phyloP scores from a whole-genome alignment of 2,329 filamentous ascomycete genomes.

The Aureobasidium subglaciale region DNA sequence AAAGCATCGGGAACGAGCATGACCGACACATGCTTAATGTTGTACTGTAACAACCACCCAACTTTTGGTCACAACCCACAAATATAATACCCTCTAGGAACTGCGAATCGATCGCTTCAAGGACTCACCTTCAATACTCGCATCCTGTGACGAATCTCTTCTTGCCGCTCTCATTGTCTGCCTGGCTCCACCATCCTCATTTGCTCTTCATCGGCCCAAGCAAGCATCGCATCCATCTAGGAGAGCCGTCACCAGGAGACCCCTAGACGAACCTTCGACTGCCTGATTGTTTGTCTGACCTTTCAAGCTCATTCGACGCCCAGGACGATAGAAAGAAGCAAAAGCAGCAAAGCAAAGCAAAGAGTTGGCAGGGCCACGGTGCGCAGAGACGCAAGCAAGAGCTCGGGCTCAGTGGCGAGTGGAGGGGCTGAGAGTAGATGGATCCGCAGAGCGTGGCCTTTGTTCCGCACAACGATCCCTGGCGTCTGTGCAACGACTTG shows the following conservation, averaged over 20 bases:
- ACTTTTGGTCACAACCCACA: neutral
- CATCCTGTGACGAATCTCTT: neutral
- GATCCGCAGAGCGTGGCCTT: conserved; percentile 57
- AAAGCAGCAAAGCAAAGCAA: neutral
- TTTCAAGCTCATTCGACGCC: neutral
- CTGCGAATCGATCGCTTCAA: neutral
- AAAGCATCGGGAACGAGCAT: neutral
- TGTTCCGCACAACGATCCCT: conserved; percentile 49
- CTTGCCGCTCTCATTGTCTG: neutral
- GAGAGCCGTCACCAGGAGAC: neutral
- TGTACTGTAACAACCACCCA: no score
- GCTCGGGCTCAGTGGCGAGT: neutral
- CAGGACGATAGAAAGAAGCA: neutral
- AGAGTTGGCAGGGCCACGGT: neutral
- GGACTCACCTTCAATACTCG: neutral
- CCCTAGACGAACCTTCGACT: no score
- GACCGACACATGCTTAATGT: neutral
- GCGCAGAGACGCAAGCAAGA: neutral
- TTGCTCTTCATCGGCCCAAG: neutral
- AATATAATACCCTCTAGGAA: neutral
- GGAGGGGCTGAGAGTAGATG: conserved; percentile 35
- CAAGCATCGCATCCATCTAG: neutral
- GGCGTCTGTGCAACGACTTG: conserved; percentile 57
- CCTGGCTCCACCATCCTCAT: neutral
- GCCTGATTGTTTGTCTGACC: neutral